These are phyloP conservation scores for Paraphaeosphaeria sporulosa DNA, from an alignment of 2,329 filamentous ascomycete species.

Conservation along the genomic window DNA sequence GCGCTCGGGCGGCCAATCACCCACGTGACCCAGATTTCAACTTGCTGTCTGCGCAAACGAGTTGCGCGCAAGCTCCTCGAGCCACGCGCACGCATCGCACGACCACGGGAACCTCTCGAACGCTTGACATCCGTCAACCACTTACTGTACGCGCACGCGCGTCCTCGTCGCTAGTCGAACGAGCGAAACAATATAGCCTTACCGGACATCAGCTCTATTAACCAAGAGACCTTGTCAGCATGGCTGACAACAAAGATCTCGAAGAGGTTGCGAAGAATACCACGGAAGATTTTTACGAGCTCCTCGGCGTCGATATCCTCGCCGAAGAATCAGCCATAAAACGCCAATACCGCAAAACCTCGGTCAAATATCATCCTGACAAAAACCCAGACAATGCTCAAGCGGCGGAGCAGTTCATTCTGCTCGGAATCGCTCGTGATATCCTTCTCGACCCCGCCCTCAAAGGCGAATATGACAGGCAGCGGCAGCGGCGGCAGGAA, in stretches of 20 bases:
- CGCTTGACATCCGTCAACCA: too few species aligned
- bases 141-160: too few species aligned
- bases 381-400: conserved; percentile 70
- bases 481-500: conserved; percentile 73
- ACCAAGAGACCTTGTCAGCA: conserved; percentile 22
- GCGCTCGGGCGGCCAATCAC: neutral
- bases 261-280: conserved; percentile 51
- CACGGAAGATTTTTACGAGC: conserved; percentile 74
- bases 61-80: neutral
- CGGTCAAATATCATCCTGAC: conserved; percentile 93
- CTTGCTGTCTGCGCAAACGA: neutral
- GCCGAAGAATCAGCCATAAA: conserved; percentile 77
- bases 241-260: conserved; percentile 53
- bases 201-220: neutral
- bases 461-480: conserved; percentile 79
- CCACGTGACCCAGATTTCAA: conserved; percentile 1
- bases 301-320: conserved; percentile 72
- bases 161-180: neutral
- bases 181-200: neutral
- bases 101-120: neutral
- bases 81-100: neutral
- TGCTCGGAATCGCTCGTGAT: conserved; percentile 85
- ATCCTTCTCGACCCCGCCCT: conserved; percentile 76
- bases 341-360: conserved; percentile 82
- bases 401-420: conserved; percentile 83